A percentile compares a stretch with the other conserved stretches of the same genome.
Evolutionary conservation across 257 asterid genomes (phyloP).

Genomic region (Forsythia viridissima): DNA sequence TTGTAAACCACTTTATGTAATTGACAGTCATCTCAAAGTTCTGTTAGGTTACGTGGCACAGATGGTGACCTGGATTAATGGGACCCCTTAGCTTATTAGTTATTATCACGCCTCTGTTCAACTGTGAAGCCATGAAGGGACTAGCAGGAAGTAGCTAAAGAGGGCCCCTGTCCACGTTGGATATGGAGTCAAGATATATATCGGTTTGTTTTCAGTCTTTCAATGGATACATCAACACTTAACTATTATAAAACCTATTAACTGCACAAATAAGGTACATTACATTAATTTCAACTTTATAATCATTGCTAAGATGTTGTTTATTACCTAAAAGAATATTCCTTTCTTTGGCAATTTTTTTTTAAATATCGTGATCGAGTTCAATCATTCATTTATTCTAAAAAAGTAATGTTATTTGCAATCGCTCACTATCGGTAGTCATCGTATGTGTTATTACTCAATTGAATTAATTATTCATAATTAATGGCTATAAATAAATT

Average conservation of each 20-base stretch:
- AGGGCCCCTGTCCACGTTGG: not conserved
- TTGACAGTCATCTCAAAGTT: not conserved
- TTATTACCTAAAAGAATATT: no score
- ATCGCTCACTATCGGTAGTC: no score
- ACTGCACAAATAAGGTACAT: not conserved
- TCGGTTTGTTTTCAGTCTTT: not conserved
- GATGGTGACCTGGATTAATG: not conserved
- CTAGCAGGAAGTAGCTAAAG: not conserved
- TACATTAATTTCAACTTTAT: not conserved
- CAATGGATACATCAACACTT: not conserved
- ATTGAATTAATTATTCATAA: no score
- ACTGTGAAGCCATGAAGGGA: not conserved
- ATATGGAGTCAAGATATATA: not conserved
- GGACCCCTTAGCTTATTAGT: not conserved
- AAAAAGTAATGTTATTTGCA: no score
- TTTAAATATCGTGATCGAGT: no score
- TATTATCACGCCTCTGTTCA: not conserved
- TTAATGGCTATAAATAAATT: no score
- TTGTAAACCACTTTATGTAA: no score
- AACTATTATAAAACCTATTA: constrained; percentile 11
- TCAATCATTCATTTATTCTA: no score
- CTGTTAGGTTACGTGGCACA: not conserved
- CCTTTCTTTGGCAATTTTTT: no score
- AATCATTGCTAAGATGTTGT: not conserved
- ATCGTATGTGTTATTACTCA: no score